These are phyloP conservation scores for Kwoniella pini DNA, from an alignment of 768 basidiomycete genomes.

Conservation along the genomic window DNA sequence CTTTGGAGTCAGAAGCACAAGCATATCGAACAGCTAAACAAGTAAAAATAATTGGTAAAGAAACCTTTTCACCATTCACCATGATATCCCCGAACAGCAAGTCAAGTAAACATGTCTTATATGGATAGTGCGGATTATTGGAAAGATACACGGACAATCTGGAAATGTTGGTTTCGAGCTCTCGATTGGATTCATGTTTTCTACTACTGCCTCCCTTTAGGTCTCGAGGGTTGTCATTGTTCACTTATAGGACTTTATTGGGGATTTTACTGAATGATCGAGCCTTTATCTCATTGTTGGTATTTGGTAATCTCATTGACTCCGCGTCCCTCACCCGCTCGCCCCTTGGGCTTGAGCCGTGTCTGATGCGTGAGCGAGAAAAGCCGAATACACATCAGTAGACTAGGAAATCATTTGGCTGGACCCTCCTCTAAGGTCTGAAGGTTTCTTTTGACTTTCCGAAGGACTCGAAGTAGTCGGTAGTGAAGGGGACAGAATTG, in stretches of 20 bases:
- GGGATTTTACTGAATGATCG: not conserved
- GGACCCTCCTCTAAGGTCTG: not conserved
- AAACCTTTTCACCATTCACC: not conserved
- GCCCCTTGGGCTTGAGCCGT: constrained; percentile 48
- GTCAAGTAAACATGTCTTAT: not conserved
- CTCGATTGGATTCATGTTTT: no score
- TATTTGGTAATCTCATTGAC: constrained; percentile 8
- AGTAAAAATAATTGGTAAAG: not conserved
- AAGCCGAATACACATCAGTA: not conserved
- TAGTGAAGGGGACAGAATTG: no score
- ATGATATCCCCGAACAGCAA: not conserved
- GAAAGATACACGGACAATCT: not conserved
- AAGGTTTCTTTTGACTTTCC: not conserved
- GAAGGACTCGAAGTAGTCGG: no score
- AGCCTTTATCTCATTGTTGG: not conserved
- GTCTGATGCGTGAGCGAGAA: constrained; percentile 18
- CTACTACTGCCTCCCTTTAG: no score
- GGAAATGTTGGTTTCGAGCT: no score
- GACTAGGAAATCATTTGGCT: not conserved
- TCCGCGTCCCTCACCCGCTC: constrained; percentile 43
- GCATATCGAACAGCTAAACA: not conserved
- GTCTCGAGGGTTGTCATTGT: no score
- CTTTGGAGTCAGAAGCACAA: not conserved
- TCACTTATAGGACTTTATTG: no score
- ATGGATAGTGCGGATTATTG: not conserved